Conservation (phyloP, 768 basidiomycete species). For the Phylloporus rhodoxanthus region DNA sequence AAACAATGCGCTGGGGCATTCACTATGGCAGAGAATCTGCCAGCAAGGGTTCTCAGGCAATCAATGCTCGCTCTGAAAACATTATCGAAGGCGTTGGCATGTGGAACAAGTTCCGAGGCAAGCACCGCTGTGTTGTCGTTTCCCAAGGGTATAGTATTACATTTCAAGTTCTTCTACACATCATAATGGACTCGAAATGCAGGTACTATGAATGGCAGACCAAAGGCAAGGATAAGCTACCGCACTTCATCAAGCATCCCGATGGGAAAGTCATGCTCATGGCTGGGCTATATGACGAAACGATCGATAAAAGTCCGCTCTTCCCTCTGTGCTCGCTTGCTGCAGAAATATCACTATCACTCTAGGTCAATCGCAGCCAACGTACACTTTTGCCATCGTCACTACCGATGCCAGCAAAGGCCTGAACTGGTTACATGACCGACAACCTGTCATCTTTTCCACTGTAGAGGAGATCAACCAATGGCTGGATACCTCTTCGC, state of each 20-base stretch:
- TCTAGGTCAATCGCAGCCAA: constrained; percentile 46
- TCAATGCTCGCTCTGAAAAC: constrained; percentile 85
- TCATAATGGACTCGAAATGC: background rate
- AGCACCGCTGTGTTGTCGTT: constrained; percentile 79
- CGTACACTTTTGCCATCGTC: constrained; percentile 86
- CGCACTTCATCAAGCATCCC: constrained; percentile 73
- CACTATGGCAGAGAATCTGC: constrained; percentile 55
- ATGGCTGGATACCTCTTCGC: constrained; percentile 79
- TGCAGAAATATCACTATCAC: background rate
- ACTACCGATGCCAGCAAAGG: constrained; percentile 72
- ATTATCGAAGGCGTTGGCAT: constrained; percentile 70
- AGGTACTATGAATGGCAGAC: constrained; percentile 96
- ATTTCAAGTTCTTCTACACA: background rate
- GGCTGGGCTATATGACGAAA: constrained; percentile 82
- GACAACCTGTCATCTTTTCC: constrained; percentile 78
- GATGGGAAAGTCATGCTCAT: constrained; percentile 68
- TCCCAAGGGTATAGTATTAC: constrained; percentile 57
- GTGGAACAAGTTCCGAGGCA: constrained; percentile 80
- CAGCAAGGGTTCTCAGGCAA: constrained; percentile 64
- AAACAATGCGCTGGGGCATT: constrained; percentile 89
- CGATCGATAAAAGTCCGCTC: constrained; percentile 51
- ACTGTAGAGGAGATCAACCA: constrained; percentile 48
- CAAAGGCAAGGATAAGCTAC: constrained; percentile 71
- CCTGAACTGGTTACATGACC: constrained; percentile 85
- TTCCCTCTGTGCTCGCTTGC: background rate